phyloP scores from a whole-genome alignment of 202 grass and related monocot genomes.

The Setaria viridis region DNA sequence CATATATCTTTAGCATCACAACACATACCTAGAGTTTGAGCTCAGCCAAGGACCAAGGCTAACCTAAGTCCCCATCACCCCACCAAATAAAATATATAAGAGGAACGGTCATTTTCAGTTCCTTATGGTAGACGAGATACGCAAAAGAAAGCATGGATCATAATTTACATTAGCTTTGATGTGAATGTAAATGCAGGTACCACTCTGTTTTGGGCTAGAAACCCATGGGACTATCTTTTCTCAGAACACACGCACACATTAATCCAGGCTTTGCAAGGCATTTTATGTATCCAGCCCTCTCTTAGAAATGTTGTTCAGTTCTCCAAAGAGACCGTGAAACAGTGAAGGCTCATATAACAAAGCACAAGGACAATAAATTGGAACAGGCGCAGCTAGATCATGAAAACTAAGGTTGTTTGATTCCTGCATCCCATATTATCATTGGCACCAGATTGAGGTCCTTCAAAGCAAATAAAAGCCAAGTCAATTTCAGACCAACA shows the following conservation, averaged over 20 bases:
- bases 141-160: neutral
- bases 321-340: neutral
- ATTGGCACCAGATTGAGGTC: neutral
- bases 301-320: neutral
- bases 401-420: neutral
- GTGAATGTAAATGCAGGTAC: slow-evolving; percentile 12
- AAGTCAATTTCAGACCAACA: neutral
- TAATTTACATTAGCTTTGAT: neutral
- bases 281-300: neutral
- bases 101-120: slow-evolving; percentile 4
- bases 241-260: neutral
- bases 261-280: neutral
- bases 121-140: neutral
- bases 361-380: neutral
- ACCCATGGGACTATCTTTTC: neutral
- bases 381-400: neutral
- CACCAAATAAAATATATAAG: neutral
- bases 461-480: slow-evolving; percentile 2
- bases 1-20: neutral
- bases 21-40: too few relatives aligned
- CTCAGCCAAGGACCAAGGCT: too few relatives aligned
- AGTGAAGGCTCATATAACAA: neutral
- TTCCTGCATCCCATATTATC: neutral
- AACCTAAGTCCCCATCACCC: neutral
- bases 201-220: neutral